Evolutionary conservation across 495 filamentous ascomycete genomes (phyloP).

Genomic region (Glarea lozoyensis): DNA sequence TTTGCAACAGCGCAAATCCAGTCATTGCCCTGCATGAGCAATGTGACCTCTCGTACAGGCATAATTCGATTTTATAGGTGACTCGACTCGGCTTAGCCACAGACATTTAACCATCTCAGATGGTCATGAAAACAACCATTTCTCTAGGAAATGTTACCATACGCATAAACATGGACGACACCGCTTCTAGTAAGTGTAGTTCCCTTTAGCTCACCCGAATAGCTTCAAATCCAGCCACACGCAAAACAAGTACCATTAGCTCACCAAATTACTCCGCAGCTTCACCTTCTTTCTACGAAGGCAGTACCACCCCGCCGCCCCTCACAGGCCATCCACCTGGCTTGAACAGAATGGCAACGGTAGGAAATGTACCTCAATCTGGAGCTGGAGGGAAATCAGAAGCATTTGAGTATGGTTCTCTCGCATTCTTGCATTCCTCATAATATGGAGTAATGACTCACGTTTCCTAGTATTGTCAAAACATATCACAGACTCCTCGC

Average conservation of each 20-base stretch:
- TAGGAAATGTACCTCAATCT: slow-evolving; percentile 13
- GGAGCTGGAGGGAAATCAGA: slow-evolving; percentile 7
- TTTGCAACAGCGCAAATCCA: too few relatives aligned
- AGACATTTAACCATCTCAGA: too few relatives aligned
- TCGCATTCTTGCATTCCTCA: background rate
- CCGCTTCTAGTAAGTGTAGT: too few relatives aligned
- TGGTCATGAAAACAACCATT: too few relatives aligned
- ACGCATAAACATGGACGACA: too few relatives aligned
- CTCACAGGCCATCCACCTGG: slow-evolving; percentile 15
- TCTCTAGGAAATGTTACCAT: too few relatives aligned
- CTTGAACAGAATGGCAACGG: slow-evolving; percentile 17
- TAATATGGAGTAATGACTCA: slow-evolving; percentile 11
- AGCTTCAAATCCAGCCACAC: slow-evolving; percentile 16
- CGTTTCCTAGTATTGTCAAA: slow-evolving; percentile 38
- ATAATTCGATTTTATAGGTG: too few relatives aligned
- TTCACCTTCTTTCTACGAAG: slow-evolving; percentile 6
- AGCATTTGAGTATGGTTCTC: slow-evolving; percentile 20
- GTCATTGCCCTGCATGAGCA: too few relatives aligned
- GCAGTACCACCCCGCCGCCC: slow-evolving; percentile 20
- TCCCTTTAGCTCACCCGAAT: too few relatives aligned
- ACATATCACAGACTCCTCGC: slow-evolving; percentile 41
- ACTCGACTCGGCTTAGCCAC: too few relatives aligned
- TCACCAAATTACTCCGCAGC: slow-evolving; percentile 1
- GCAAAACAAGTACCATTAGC: background rate
- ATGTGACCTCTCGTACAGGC: too few relatives aligned